Evolutionary conservation across 208 protist genomes (phyloP).

Genomic region (Leishmania turanica): DNA sequence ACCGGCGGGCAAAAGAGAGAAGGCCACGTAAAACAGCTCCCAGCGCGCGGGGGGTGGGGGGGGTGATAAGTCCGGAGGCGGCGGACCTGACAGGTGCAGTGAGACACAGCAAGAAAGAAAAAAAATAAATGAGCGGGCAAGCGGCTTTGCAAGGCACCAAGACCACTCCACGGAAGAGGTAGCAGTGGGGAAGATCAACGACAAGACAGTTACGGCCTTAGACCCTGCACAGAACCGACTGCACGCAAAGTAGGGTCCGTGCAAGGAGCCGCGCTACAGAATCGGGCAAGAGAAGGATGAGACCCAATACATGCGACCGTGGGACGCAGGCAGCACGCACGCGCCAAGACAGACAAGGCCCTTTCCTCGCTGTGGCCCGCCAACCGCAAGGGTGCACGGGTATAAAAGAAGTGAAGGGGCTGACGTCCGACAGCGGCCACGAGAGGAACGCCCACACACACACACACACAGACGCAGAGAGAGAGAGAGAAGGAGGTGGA

Average conservation of each 20-base stretch:
- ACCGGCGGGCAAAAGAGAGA: too few relatives aligned
- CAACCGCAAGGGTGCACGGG: not conserved
- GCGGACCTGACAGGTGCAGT: not conserved
- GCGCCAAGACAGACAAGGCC: not conserved
- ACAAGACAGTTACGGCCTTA: not conserved
- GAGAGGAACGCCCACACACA: not conserved
- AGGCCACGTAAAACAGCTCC: too few relatives aligned
- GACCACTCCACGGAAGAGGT: not conserved
- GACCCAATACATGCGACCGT: not conserved
- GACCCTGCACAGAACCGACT: not conserved
- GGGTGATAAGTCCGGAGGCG: not conserved
- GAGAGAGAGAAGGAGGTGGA: too few relatives aligned
- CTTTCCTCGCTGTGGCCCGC: not conserved
- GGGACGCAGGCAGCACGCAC: not conserved
- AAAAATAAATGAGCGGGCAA: conserved; percentile 1
- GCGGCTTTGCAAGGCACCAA: not conserved
- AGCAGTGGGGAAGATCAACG: not conserved
- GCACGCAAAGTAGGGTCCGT: not conserved
- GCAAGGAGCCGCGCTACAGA: not conserved
- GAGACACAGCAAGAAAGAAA: not conserved
- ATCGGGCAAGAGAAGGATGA: not conserved
- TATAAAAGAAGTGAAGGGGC: not conserved
- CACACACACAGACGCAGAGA: too few relatives aligned
- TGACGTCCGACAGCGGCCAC: not conserved
- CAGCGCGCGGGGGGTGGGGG: too few relatives aligned